phyloP scores from a whole-genome alignment of 768 basidiomycete species.

The Auriculariales sp. region DNA sequence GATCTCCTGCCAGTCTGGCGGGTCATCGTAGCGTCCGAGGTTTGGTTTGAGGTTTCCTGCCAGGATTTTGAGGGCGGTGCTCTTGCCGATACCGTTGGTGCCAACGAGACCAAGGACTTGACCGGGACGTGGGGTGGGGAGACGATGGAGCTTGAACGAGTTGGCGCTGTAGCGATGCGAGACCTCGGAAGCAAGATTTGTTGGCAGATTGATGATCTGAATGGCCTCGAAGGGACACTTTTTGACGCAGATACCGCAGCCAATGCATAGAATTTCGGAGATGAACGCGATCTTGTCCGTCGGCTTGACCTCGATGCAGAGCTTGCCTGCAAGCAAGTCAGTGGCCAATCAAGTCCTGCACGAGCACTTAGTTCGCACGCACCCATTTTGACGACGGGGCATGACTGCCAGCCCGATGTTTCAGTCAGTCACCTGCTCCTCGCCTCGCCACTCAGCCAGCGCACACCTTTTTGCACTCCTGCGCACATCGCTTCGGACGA shows the following conservation, averaged over 20 bases:
- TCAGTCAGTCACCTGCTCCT: conserved; percentile 4
- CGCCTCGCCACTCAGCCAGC: too few relatives aligned
- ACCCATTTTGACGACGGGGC: conserved; percentile 98
- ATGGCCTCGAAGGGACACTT: conserved; percentile 99
- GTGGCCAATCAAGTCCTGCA: too few relatives aligned
- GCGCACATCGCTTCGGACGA: conserved; percentile 93
- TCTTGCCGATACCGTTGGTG: conserved; percentile 99
- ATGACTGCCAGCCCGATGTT: conserved; percentile 42
- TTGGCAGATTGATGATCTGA: conserved; percentile 95
- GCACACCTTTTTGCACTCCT: conserved; percentile 91
- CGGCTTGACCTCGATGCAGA: conserved; percentile 96
- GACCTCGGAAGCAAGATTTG: conserved; percentile 88
- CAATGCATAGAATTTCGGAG: conserved; percentile 97
- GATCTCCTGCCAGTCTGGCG: conserved; percentile 98
- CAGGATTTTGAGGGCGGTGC: conserved; percentile 90
- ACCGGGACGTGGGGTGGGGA: conserved; percentile 92
- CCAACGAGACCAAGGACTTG: conserved; percentile 99
- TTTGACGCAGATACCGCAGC: conserved; percentile 99
- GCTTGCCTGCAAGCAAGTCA: conserved; percentile 72
- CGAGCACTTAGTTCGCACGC: conserved; percentile 12
- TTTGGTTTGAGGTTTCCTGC: conserved; percentile 98
- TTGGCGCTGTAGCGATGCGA: conserved; percentile 98
- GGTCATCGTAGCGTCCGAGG: conserved; percentile 92
- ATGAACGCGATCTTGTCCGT: conserved; percentile 97
- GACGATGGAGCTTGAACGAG: conserved; percentile 93